Evolutionary conservation across 2,329 filamentous ascomycete species (phyloP), one percentile per base, ranked within the genome.

Genomic region (Aspergillus eucalypticola): DNA sequence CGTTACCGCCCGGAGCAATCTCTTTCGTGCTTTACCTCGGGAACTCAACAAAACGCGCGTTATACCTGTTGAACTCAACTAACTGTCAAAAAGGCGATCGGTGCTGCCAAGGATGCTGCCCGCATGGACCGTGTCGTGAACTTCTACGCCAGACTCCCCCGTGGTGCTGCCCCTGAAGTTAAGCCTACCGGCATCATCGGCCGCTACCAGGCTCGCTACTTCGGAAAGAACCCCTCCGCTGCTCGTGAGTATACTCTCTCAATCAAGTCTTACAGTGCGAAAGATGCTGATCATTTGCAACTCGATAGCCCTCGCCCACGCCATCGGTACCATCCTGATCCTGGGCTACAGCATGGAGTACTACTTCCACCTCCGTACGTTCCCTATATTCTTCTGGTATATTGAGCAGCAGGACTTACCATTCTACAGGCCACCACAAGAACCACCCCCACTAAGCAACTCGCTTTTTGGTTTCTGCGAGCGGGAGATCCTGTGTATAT

Each of bases 291-390:
- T 59, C 38, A 60, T 65, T 27, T 15, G 10, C 41, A 65, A 65
- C 64, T 52, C 21, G 52, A 71, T 72, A 99, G 95, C 95, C 67
- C 86, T 99, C 75, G 84, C 96, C 72, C 95, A 99, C 81, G 84
- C 88, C 72, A 89, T 99, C 72, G 88, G 85, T 70, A 83, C 87
- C 76, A 82, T 99, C 64, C 82, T 96, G 67, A 80, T 87, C 68
- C 77, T 98, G 70, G 94, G 95, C 74, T 99, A 99, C 81, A 90
- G 90, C 72, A 92, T 98, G 83, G 93, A 96, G 84, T 99, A 99
- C 89, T 98, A 99, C 87, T 98, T 96, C 91, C 96, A 99, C 83
- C 86, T 99, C 75, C 92, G 95, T 99, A 88, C 81, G 91, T 88
- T 29, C 48, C 23, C 50, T 44, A 15, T 11, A 58, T 59, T 53